Conservation (phyloP, 805 yeast species). For the Wickerhamiella dianesei region DNA sequence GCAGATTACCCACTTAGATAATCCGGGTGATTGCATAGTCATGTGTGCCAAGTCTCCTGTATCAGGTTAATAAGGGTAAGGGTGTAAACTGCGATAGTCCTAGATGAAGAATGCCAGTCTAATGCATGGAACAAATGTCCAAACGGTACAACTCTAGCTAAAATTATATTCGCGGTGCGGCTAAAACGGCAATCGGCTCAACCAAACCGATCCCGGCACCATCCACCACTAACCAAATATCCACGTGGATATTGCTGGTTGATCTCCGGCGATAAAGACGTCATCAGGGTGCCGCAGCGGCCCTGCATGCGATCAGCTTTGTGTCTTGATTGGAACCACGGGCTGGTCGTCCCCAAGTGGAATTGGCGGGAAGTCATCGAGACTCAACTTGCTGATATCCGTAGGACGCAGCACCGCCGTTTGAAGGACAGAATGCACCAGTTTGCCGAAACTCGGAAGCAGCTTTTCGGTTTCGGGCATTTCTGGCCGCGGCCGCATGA, state of each 20-base stretch:
- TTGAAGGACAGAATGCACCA: background rate
- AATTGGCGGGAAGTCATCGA: background rate
- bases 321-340: background rate
- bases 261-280: background rate
- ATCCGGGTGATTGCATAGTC: too few relatives aligned
- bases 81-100: too few relatives aligned
- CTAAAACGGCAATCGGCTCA: too few relatives aligned
- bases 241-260: background rate
- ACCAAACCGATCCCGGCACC: too few relatives aligned
- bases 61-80: too few relatives aligned
- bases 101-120: too few relatives aligned
- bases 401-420: background rate
- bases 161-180: too few relatives aligned
- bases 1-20: too few relatives aligned
- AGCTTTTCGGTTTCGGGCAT: constrained; percentile 22
- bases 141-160: too few relatives aligned
- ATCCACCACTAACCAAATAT: background rate
- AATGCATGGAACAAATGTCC: too few relatives aligned
- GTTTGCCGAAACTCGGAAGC: constrained; percentile 14
- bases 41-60: too few relatives aligned
- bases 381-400: background rate
- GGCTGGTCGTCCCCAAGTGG: background rate
- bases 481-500: constrained; percentile 20
- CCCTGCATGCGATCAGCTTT: background rate
- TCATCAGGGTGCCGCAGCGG: too few relatives aligned